Conservation (phyloP, 371 early-diverging fungal genomes). For the Cokeromyces recurvatus region DNA sequence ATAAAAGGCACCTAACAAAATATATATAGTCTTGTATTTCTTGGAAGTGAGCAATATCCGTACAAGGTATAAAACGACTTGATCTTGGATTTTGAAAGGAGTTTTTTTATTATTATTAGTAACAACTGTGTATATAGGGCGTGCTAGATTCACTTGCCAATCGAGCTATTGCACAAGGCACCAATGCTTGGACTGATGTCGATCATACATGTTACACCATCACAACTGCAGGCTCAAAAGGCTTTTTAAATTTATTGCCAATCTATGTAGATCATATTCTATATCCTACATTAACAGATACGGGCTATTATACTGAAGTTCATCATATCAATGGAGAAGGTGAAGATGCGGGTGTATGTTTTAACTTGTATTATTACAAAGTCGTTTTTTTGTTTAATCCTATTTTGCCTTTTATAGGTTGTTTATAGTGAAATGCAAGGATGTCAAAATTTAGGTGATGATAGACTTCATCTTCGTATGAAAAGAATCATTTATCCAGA, state of each 20-base stretch:
- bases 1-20: no score
- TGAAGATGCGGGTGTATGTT: slow-evolving; percentile 45
- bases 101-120: no score
- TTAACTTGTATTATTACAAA: no score
- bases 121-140: slow-evolving; percentile 37
- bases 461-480: slow-evolving; percentile 46
- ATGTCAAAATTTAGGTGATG: slow-evolving; percentile 40
- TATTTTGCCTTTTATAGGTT: slow-evolving; percentile 28
- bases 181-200: slow-evolving; percentile 65
- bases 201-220: slow-evolving; percentile 66
- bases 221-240: slow-evolving; percentile 62
- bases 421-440: slow-evolving; percentile 60
- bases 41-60: slow-evolving; percentile 65
- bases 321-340: slow-evolving; percentile 55
- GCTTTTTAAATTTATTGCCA: slow-evolving; percentile 59
- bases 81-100: no score
- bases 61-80: slow-evolving; percentile 56
- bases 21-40: slow-evolving; percentile 54
- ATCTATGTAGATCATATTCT: slow-evolving; percentile 64
- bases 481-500: slow-evolving; percentile 60
- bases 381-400: no score
- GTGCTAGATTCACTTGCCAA: slow-evolving; percentile 69
- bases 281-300: slow-evolving; percentile 64
- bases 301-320: slow-evolving; percentile 64
- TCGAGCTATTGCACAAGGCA: slow-evolving; percentile 65